Evolutionary conservation across 1,284 basidiomycete genomes (phyloP), one percentile per base, ranked within the genome.

Genomic region (Tranzscheliella williamsii): DNA sequence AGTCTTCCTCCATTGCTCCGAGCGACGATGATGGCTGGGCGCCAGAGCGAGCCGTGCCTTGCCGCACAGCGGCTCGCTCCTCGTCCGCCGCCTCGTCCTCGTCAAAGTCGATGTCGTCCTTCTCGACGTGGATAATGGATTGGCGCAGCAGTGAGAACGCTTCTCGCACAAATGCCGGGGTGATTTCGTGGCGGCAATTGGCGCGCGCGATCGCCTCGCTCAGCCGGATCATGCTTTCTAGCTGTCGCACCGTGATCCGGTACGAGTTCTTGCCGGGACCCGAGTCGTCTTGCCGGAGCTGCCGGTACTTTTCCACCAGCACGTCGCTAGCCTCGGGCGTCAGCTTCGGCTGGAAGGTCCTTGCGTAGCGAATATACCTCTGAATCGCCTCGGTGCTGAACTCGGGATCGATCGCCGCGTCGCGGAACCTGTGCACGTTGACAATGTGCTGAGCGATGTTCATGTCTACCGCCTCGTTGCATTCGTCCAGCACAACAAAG

Each of bases 51-150:
- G 35, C 35, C 8, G 35, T 23, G 20, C 22, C 16, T n/a, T 20
- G 16, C 11, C 27, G 20, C 13, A 15, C 13, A 17, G 6, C 82
- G 54, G 11, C 22, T 24, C 18, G 9, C 84, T 83, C 30, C 82
- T 34, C 45, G 37, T 22, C 38, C 26, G 56, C 85, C 46, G 84
- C 83, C 2, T 85, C 82, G 43, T 62, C 46, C 58, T 95, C 91
- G 73, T 97, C 94, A 73, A 98, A 90, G 76, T 93, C 91, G 73
- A 99, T 88, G 71, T 98, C 94, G 75, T 99, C 95, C 79, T 97
- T 92, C 78, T 98, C 95, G 61, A 99, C 94, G 73, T 98, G 95
- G 71, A 98, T 97, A 80, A 98, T 99, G 3, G 93, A 97, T 79
- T 97, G 92, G 27, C 90, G 86, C 17, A 99, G 82, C 12, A 99